phyloP scores from a whole-genome alignment of 2,329 filamentous ascomycete species.

The Tolypocladium sp. region DNA sequence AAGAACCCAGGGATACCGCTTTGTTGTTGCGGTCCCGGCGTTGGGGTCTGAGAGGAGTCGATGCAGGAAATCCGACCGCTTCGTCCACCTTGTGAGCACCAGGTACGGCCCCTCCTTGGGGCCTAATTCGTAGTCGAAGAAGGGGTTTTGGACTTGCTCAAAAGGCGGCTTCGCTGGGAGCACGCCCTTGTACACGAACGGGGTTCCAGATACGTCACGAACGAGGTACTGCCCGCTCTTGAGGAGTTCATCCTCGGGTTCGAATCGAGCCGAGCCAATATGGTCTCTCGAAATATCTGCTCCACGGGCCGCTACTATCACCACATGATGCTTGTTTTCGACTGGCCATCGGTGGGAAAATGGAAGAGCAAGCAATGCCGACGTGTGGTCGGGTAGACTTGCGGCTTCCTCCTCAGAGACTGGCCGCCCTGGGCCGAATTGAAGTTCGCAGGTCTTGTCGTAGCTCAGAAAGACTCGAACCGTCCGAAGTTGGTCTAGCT shows the following conservation, averaged over 20 bases:
- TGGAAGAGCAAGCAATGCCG: constrained; percentile 34
- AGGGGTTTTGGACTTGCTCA: constrained; percentile 27
- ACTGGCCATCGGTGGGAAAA: constrained; percentile 37
- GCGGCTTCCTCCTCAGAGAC: constrained; percentile 11
- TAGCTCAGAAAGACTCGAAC: constrained; percentile 32
- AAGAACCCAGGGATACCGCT: constrained; percentile 33
- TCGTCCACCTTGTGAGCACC: constrained; percentile 38
- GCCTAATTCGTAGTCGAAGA: constrained; percentile 25
- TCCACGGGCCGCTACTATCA: constrained; percentile 28
- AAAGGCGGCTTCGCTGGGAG: constrained; percentile 34
- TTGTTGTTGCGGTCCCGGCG: constrained; percentile 21
- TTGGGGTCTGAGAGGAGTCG: constrained; percentile 7
- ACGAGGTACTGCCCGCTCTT: constrained; percentile 24
- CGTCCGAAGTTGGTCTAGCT: constrained; percentile 24
- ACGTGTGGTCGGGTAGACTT: constrained; percentile 30
- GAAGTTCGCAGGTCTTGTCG: constrained; percentile 22
- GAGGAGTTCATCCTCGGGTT: constrained; percentile 11
- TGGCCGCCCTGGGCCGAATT: constrained; percentile 7
- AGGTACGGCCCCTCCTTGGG: constrained; percentile 40
- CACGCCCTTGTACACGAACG: constrained; percentile 31
- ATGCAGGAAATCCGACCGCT: constrained; percentile 52
- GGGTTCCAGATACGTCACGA: constrained; percentile 23
- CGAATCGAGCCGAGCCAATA: constrained; percentile 20
- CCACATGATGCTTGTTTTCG: constrained; percentile 27
- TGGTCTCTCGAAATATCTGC: constrained; percentile 15